phyloP scores from a whole-genome alignment of 2,329 filamentous ascomycete genomes.

The Neocatenulostroma microsporum region DNA sequence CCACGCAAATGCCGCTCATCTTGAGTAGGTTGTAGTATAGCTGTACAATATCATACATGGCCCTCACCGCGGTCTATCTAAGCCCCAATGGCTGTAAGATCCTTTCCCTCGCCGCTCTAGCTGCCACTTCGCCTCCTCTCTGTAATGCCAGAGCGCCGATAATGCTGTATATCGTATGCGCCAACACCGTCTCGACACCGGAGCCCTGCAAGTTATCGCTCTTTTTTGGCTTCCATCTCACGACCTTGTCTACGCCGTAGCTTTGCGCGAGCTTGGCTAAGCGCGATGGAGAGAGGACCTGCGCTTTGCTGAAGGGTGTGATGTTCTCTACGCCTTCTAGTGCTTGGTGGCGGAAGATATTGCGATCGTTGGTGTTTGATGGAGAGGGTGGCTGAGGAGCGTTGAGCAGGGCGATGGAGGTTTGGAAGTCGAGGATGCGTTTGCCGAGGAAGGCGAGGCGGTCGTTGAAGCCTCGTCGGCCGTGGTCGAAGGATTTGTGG shows the following conservation, averaged over 20 bases:
- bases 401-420: slow-evolving; percentile 54
- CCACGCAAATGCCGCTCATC: no score
- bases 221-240: slow-evolving; percentile 83
- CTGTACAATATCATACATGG: no score
- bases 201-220: slow-evolving; percentile 62
- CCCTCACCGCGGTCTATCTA: slow-evolving; percentile 48
- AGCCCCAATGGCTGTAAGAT: slow-evolving; percentile 51
- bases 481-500: slow-evolving; percentile 97
- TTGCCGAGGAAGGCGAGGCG: slow-evolving; percentile 76
- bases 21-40: no score
- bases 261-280: slow-evolving; percentile 60
- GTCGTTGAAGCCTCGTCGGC: slow-evolving; percentile 88
- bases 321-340: slow-evolving; percentile 69
- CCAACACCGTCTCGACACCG: slow-evolving; percentile 66
- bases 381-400: slow-evolving; percentile 25
- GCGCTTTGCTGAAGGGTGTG: slow-evolving; percentile 50
- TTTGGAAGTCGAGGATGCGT: slow-evolving; percentile 56
- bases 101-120: slow-evolving; percentile 65
- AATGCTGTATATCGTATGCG: slow-evolving; percentile 73
- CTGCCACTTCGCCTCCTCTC: slow-evolving; percentile 70
- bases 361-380: slow-evolving; percentile 10
- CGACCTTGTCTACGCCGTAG: slow-evolving; percentile 64
- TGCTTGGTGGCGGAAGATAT: slow-evolving; percentile 57
- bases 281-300: slow-evolving; percentile 57
- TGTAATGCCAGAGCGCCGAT: slow-evolving; percentile 85